phyloP scores from a whole-genome alignment of 352 stramenopile genomes.

The Blastocystis sp. region DNA sequence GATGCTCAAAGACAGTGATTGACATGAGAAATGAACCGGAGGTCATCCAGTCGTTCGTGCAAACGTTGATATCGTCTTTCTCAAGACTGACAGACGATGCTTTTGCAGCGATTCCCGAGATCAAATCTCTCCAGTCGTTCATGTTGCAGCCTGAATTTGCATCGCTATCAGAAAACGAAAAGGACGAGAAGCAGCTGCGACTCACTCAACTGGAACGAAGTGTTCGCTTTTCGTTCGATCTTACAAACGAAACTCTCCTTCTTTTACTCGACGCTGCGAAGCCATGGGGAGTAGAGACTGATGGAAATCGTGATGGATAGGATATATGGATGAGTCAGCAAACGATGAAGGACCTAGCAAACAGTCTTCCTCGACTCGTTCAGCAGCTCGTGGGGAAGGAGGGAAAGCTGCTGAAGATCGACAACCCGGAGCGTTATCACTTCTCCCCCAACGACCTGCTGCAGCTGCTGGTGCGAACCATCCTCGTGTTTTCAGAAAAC shows the following conservation, averaged over 20 bases:
- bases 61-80: conserved; percentile 25
- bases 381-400: conserved; percentile 56
- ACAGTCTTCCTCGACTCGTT: not conserved
- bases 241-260: conserved; percentile 41
- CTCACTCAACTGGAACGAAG: conserved; percentile 15
- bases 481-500: conserved; percentile 18
- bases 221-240: conserved; percentile 33
- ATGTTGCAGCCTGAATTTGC: conserved; percentile 26
- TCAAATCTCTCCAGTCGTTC: conserved; percentile 1
- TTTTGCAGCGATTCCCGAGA: conserved; percentile 8
- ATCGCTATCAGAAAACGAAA: conserved; percentile 3
- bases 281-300: not conserved
- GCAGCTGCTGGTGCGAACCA: not conserved
- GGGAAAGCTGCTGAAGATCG: not conserved
- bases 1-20: not conserved
- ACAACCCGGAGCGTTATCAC: conserved; percentile 51
- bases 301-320: not conserved
- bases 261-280: conserved; percentile 22
- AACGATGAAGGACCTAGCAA: not conserved
- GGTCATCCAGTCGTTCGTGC: conserved; percentile 1
- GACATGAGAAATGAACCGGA: conserved; percentile 15
- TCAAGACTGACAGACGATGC: conserved; percentile 38
- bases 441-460: conserved; percentile 45
- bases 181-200: conserved; percentile 32
- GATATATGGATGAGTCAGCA: conserved; percentile 41